Base-by-base conservation (phyloP, 768 basidiomycete genomes). In the Pleurotus ostreatus region DNA sequence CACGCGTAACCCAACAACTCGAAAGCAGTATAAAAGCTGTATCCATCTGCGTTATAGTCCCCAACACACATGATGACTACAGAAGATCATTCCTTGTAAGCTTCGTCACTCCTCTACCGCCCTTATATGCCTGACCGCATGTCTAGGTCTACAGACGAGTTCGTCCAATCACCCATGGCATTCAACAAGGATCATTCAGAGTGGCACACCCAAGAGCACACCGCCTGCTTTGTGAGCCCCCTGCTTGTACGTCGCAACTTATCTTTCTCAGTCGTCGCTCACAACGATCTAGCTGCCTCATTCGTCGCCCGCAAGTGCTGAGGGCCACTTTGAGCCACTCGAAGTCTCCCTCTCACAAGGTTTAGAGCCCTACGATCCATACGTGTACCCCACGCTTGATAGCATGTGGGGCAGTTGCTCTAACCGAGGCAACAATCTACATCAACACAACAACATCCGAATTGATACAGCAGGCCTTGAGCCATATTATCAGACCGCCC, bases 21-120 rank as follows among this genome's bases (percentile, higher is more conserved):
- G 26, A 43, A 18, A 18, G 51, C 34, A 53, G 34, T 53, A 53
- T 53, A 53, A 53, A 37, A 53, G 51, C 51, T 53, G 51, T 53
- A 39, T 22, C 22, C 39, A 34, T 34, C 30, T 34, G 30, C 9
- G 8, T 34, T 34, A 34, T 34, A 34, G 30, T 9, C 30, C 30
- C 30, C 30, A 34, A 34, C 30, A 11, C 8, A 34, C 11, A 34
- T 2, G 30, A 34, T 34, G 9, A 11, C 30, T 34, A 34, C 30
- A 34, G 38, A 8, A 25, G 25, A 37, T 44, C 52, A 25, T 44
- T 20, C 43, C 11, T 54, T 40, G 16, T 34, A n/a, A 37, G 11
- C 48, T 13, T 22, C 48, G 4, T 49, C 48, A 8, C 30, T 22
- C n/a, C 20, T 16, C 48, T 49, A 49, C 26, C 16, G 48, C 26